A percentile compares a stretch with the other conserved stretches of the same genome.
Evolutionary conservation across 305 asterid genomes (phyloP).

Genomic region (Fraxinus sp.): DNA sequence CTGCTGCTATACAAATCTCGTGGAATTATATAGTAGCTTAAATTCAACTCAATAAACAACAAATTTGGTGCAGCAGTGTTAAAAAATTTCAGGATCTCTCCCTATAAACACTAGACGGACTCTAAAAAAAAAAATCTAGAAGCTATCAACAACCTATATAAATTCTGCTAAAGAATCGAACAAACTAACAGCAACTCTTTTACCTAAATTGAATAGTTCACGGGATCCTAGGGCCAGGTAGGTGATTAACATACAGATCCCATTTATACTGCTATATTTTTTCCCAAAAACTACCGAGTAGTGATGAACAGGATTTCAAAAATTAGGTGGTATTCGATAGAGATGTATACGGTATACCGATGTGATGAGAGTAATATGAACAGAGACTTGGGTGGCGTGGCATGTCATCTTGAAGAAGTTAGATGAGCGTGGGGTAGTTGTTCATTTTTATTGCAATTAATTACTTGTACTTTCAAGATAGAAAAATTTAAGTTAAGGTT

Average conservation of each 20-base stretch:
- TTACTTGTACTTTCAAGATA: not conserved
- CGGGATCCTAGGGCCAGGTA: not conserved
- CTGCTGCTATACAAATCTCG: not conserved
- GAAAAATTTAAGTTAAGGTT: not conserved
- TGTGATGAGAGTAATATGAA: not conserved
- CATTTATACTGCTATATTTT: not conserved
- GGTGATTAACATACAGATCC: not conserved
- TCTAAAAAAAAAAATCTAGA: not conserved
- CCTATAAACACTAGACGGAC: not conserved
- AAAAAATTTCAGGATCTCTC: not conserved
- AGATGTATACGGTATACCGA: not conserved
- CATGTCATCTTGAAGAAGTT: not conserved
- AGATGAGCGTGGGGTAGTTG: not conserved
- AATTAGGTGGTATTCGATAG: not conserved
- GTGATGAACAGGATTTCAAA: not conserved
- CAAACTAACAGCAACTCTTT: not conserved
- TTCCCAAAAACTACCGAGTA: not conserved
- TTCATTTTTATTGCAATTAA: not conserved
- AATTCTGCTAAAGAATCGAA: not conserved
- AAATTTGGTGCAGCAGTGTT: not conserved
- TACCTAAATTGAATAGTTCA: not conserved
- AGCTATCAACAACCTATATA: not conserved
- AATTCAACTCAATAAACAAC: not conserved
- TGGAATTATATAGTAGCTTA: not conserved
- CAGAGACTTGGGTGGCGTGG: not conserved